Evolutionary conservation across 2,329 filamentous ascomycete genomes (phyloP), one percentile per base, ranked within the genome.

Genomic region (Elsinoe australis): DNA sequence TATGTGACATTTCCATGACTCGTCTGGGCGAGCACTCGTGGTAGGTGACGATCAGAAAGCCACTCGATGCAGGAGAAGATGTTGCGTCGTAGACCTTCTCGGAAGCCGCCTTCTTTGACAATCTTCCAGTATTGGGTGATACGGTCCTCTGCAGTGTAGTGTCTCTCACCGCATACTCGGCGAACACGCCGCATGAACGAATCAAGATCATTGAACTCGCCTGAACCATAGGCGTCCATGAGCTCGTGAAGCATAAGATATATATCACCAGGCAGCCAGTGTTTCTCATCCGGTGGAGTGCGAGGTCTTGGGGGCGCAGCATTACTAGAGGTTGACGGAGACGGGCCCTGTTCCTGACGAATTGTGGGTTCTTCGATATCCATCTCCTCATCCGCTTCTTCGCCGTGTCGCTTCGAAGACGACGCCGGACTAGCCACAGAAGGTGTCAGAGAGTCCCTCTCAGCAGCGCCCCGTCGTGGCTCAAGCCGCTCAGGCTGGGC

Each of bases 261-360:
- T 22, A 50, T 39, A 36, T 53, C 52, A 14, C 52, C 52, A 7
- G 50, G 38, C 8, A 49, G 45, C 49, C 51, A 49, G 12, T 33
- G 15, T 14, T 34, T 34, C 44, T 47, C 32, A 24, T 47, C 44
- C 1, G 44, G 32, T n/a, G 44, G 29, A n/a, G 44, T 47, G 3
- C 44, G 29, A 9, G 29, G 3, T 15, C 44, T 29, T 29, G 7
- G 44, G 10, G 15, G n/a, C 8, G 24, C 5, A 17, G 44, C 19
- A 5, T 14, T 14, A 4, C 31, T 31, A 5, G 39, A 44, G n/a
- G 39, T 44, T 9, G 31, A 14, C 2, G 39, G 39, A 6, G 39
- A 44, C n/a, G 26, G 39, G n/a, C 24, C 21, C n/a, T 26, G 39
- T 7, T 29, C 26, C 7, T 6, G 26, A 29, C 6, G 26, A 12